Evolutionary conservation across 2,329 filamentous ascomycete species (phyloP), one percentile per base, ranked within the genome.

Genomic region (Penicillium sp.): DNA sequence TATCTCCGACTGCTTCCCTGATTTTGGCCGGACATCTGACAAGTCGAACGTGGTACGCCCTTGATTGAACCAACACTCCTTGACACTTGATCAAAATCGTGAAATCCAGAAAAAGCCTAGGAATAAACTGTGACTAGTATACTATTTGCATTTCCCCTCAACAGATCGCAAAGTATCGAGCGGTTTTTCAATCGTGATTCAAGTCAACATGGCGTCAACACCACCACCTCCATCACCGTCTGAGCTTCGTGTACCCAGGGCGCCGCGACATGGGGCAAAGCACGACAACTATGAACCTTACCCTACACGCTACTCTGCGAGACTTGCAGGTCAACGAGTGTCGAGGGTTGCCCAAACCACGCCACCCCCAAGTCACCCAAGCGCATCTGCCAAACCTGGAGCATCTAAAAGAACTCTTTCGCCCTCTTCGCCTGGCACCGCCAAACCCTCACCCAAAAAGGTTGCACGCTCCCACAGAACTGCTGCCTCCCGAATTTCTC

Each of bases 241-340:
- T 35, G 65, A 62, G 27, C 62, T 77, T 53, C 68, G 73, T n/a
- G 74, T 74, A 48, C 79, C 79, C 44, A 68, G 71, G 42, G 78
- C 78, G 58, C 79, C 79, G 49, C 74, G 73, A 55, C 76, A 79
- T 71, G 79, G 79, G 45, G 66, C 77, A 57, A 72, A 70, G 56
- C 78, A 79, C 63, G 76, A 80, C 62, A 61, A 68, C 35, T 76
- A 73, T 61, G 73, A 73, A 43, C 75, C 73, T 23, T 75, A 77
- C 64, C 66, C 73, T 9, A 74, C 74, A 33, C 71, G 78, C 41
- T 70, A 72, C 48, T 79, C 76, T 17, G 68, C 73, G 39, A 73
- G 78, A 61, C 48, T 78, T 60, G 75, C 76, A 17, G 69, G 66
- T 36, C 74, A 73, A 60, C 68, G 69, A 35, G 53, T 61, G 10